Conservation (phyloP, 2,329 filamentous ascomycete species). For the Apiospora malaysiana region DNA sequence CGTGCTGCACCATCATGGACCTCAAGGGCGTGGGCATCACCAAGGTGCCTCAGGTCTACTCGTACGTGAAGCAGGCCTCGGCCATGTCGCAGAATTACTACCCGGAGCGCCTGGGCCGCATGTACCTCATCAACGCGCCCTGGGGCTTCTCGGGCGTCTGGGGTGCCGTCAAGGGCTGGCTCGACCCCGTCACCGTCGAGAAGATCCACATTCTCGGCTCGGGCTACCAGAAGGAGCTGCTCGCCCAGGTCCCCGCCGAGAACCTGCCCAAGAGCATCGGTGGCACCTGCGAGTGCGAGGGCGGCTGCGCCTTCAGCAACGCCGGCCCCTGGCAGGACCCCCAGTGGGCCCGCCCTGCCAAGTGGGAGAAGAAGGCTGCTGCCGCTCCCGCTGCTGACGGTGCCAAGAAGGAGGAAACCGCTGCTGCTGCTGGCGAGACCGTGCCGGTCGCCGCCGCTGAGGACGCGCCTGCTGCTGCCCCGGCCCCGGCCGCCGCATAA, state of each 20-base stretch:
- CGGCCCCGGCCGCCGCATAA: constrained; percentile 33
- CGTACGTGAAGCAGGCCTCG: constrained; percentile 84
- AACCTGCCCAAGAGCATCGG: constrained; percentile 89
- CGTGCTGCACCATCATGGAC: constrained; percentile 98
- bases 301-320: constrained; percentile 73
- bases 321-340: constrained; percentile 86
- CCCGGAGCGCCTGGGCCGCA: constrained; percentile 91
- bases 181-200: constrained; percentile 93
- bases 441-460: constrained; percentile 37
- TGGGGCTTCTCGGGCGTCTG: constrained; percentile 94
- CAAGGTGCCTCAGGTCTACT: constrained; percentile 83
- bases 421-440: constrained; percentile 37
- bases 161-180: constrained; percentile 86
- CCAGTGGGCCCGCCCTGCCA: constrained; percentile 64
- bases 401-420: constrained; percentile 28
- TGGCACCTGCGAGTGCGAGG: constrained; percentile 64
- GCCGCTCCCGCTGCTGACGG: constrained; percentile 43
- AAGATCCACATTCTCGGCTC: constrained; percentile 93
- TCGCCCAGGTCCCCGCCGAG: constrained; percentile 84
- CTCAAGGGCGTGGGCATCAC: constrained; percentile 89
- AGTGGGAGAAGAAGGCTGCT: constrained; percentile 64
- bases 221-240: constrained; percentile 82
- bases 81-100: constrained; percentile 98
- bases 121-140: constrained; percentile 97
- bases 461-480: constrained; percentile 43